phyloP scores from a whole-genome alignment of 2,329 filamentous ascomycete genomes.

The Rhynchosporium secalis region DNA sequence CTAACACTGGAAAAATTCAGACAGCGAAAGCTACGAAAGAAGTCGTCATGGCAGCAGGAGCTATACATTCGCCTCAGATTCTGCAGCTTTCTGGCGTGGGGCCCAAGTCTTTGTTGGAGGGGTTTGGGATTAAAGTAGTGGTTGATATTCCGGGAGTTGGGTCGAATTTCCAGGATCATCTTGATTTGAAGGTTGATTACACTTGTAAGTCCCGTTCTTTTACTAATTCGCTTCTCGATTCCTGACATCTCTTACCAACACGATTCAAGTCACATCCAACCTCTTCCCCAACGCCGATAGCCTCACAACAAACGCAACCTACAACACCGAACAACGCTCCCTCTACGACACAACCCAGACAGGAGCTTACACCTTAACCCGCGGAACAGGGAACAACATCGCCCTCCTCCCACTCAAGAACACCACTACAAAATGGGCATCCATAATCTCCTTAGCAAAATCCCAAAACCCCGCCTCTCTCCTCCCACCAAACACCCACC shows the following conservation, averaged over 20 bases:
- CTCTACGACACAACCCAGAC: slow-evolving; percentile 21
- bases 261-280: slow-evolving; percentile 18
- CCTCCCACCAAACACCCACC: slow-evolving; percentile 17
- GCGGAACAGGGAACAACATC: slow-evolving; percentile 33
- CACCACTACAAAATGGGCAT: slow-evolving; percentile 11
- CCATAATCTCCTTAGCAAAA: slow-evolving; percentile 17
- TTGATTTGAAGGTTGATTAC: slow-evolving; percentile 25
- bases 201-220: slow-evolving; percentile 16
- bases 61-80: slow-evolving; percentile 32
- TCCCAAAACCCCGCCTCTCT: slow-evolving; percentile 19
- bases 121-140: slow-evolving; percentile 39
- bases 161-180: slow-evolving; percentile 40
- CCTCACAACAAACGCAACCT: slow-evolving; percentile 26
- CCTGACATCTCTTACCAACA: not conserved
- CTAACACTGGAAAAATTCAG: not conserved
- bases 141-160: slow-evolving; percentile 46
- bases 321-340: slow-evolving; percentile 40
- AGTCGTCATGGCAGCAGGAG: slow-evolving; percentile 42
- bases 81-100: slow-evolving; percentile 32
- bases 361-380: slow-evolving; percentile 18
- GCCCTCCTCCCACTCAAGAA: slow-evolving; percentile 18
- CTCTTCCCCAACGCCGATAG: slow-evolving; percentile 16
- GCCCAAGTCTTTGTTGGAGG: slow-evolving; percentile 35
- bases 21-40: slow-evolving; percentile 34
- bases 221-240: not conserved